These are phyloP conservation scores for Rosa hybrid DNA, from an alignment of 331 rosid species.

Conservation along the genomic window DNA sequence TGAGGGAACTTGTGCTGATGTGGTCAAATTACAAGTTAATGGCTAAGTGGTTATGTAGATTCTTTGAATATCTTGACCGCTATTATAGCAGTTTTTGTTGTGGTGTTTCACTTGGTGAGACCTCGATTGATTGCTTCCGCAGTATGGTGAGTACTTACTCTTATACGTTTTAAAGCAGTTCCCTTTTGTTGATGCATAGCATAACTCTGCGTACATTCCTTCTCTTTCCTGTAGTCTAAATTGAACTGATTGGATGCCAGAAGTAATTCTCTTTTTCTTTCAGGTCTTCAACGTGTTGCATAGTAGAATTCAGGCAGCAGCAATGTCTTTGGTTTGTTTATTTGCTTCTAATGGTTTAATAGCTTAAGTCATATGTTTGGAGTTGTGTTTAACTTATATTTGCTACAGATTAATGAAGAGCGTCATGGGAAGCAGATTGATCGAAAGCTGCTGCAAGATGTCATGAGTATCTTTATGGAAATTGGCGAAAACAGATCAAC, in stretches of 20 bases:
- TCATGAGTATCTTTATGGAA: constrained; percentile 5
- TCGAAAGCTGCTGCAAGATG: constrained; percentile 7
- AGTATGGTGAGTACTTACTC: background rate
- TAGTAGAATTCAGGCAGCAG: constrained; percentile 6
- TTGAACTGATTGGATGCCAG: background rate
- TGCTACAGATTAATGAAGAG: constrained; percentile 10
- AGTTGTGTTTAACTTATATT: background rate
- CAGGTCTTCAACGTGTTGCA: constrained; percentile 7
- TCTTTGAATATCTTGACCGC: constrained; percentile 16
- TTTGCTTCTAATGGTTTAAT: background rate
- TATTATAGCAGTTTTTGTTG: background rate
- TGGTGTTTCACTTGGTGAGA: constrained; percentile 8
- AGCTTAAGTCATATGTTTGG: background rate
- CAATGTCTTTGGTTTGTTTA: constrained; percentile 5
- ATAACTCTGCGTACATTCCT: background rate
- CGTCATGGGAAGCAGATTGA: constrained; percentile 5
- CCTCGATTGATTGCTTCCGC: constrained; percentile 11
- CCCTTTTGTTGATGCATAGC: background rate
- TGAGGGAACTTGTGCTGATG: constrained; percentile 6
- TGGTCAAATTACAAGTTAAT: constrained; percentile 13
- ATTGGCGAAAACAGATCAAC: background rate
- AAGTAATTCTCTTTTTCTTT: background rate
- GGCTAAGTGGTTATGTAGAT: constrained; percentile 13
- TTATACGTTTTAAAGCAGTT: background rate
- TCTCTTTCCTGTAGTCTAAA: background rate